Base-by-base conservation (phyloP, 2,329 filamentous ascomycete species). In the Diaporthe capsici region DNA sequence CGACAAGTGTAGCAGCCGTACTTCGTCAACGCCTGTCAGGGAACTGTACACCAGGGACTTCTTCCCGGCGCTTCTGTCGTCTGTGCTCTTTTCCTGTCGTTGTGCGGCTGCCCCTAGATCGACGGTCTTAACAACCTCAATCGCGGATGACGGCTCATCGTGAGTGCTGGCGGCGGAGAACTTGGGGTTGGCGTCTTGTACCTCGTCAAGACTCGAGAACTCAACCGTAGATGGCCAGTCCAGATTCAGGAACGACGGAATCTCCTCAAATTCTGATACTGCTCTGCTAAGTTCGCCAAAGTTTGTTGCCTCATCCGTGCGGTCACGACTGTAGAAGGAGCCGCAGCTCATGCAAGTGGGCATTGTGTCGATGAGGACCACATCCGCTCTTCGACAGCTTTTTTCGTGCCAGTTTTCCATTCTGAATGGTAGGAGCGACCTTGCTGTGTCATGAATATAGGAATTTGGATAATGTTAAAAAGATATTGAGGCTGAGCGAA, bases 291-390 rank as follows among this genome's bases (percentile, higher is more conserved):
- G 42, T 7, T 47, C 42, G 60, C 39, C 25, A 3, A 5, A 5
- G 25, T 22, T 42, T 2, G 8, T 25, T 17, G 17, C 28, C 4
- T 22, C 60, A 22, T 65, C 42, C 13, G 8, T 20, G 9, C 17
- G 17, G 12, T 65, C 39, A 12, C 42, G 7, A 12, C 4, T 47
- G 25, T 65, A 65, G 17, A 65, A 65, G 25, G 60, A 65, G 4
- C 60, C 60, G 25, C 60, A 65, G 60, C 60, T 65, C 60, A 47
- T 47, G 60, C 39, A 65, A 28, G 60, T 47, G 9, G 42, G 42
- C 60, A 65, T 65, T 39, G 39, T 22, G 39, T 65, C 60, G 42
- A 47, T 22, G 25, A 65, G 39, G 20, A 65, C 17, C 25, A 65
- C 60, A 47, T 65, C 42, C 17, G 60, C 13, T 31, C 60, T 47